Evolutionary conservation across 305 asterid species (phyloP).

Genomic region (Fraxinus albicans): DNA sequence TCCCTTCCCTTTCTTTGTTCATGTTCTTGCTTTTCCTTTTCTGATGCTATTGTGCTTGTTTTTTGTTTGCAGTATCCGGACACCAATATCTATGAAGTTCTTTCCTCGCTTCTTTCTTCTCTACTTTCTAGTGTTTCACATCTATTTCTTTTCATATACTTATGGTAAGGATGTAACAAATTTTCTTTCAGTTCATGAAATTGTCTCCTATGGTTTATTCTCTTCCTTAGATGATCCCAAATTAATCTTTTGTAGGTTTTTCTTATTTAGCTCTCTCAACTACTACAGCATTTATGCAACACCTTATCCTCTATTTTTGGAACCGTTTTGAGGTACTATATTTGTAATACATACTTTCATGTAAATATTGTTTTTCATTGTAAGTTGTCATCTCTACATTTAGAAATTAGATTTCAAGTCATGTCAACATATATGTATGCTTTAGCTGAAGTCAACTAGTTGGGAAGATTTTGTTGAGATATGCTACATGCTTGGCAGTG

Average conservation of each 20-base stretch:
- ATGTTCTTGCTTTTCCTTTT: conserved; percentile 18
- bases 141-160: conserved; percentile 89
- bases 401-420: neutral
- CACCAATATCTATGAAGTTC: conserved; percentile 98
- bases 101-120: conserved; percentile 98
- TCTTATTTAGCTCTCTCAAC: conserved; percentile 95
- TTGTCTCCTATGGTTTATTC: conserved; percentile 13
- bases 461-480: neutral
- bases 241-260: conserved; percentile 55
- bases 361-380: neutral
- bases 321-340: conserved; percentile 88
- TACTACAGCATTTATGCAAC: conserved; percentile 95
- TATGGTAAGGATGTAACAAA: conserved; percentile 52
- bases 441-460: neutral
- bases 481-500: neutral
- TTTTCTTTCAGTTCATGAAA: conserved; percentile 14
- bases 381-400: neutral
- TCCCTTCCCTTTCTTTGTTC: neutral
- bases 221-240: conserved; percentile 26
- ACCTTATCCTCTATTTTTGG: conserved; percentile 95
- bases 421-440: neutral
- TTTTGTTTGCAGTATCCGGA: conserved; percentile 82
- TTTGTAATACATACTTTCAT: conserved; percentile 4
- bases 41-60: conserved; percentile 36
- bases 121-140: conserved; percentile 93